These are phyloP conservation scores for Alternaria postmessia DNA, from an alignment of 2,329 filamentous ascomycete species.

Conservation along the genomic window DNA sequence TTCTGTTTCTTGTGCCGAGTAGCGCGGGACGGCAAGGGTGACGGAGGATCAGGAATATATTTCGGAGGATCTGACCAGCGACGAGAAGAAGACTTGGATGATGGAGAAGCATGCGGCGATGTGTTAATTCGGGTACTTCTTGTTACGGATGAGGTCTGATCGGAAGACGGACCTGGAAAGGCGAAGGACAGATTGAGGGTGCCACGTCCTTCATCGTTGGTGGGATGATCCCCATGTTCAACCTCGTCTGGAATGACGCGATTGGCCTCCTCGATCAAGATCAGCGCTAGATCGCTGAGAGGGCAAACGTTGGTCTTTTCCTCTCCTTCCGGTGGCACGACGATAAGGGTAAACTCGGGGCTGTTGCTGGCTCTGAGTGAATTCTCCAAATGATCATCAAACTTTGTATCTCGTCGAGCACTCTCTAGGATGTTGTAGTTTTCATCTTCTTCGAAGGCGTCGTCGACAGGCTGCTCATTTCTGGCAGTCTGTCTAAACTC, in stretches of 20 bases:
- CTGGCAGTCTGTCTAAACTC: not conserved
- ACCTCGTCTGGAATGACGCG: not conserved
- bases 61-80: not conserved
- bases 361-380: not conserved
- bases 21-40: not conserved
- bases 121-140: not conserved
- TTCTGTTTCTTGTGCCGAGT: not conserved
- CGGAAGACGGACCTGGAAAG: not conserved
- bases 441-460: not conserved
- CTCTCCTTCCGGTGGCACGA: not conserved
- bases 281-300: not conserved
- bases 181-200: constrained; percentile 1
- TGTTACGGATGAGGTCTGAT: not conserved
- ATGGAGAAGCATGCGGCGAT: not conserved
- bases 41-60: not conserved
- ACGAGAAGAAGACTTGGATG: not conserved
- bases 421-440: not conserved
- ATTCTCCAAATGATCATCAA: not conserved
- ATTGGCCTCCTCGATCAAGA: not conserved
- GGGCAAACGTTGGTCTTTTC: not conserved
- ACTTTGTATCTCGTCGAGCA: not conserved
- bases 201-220: not conserved
- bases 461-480: not conserved
- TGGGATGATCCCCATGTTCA: not conserved
- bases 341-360: not conserved